These are phyloP conservation scores for Drechslerella dactyloides DNA, from an alignment of 2,329 filamentous ascomycete genomes.

Conservation along the genomic window DNA sequence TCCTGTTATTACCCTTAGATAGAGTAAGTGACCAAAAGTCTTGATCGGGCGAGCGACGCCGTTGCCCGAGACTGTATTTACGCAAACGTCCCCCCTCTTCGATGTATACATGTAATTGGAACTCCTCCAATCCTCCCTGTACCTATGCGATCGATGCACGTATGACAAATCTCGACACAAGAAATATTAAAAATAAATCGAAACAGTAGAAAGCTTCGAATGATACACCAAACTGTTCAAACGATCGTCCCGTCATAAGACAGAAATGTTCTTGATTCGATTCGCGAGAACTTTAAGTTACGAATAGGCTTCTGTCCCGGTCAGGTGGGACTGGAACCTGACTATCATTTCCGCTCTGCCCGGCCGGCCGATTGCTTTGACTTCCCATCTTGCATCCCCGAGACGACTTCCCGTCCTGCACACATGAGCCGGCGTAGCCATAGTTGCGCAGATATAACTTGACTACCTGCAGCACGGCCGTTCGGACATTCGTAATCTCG, in stretches of 20 bases:
- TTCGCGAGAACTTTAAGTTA: not conserved
- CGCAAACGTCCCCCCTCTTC: conserved; percentile 19
- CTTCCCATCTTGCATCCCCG: too few species aligned
- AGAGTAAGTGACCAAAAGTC: conserved; percentile 20
- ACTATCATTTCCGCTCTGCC: conserved; percentile 37
- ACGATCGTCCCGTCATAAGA: not conserved
- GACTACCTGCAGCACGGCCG: too few species aligned
- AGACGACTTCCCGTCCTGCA: too few species aligned
- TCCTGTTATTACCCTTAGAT: conserved; percentile 9
- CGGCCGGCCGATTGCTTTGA: conserved; percentile 1
- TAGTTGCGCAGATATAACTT: too few species aligned
- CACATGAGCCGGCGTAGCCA: too few species aligned
- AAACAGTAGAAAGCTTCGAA: not conserved
- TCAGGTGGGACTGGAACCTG: conserved; percentile 13
- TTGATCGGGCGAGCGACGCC: conserved; percentile 10
- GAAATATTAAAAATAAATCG: not conserved
- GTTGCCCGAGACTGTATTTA: conserved; percentile 12
- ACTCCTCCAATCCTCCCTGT: conserved; percentile 2
- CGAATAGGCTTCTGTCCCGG: conserved; percentile 5
- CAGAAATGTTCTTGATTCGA: not conserved
- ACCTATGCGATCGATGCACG: not conserved
- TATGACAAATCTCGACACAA: conserved; percentile 4
- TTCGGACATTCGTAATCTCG: not conserved
- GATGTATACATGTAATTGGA: conserved; percentile 24
- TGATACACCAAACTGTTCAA: not conserved